phyloP scores from a whole-genome alignment of 331 rosid species.

The Phaseolus coccineus region DNA sequence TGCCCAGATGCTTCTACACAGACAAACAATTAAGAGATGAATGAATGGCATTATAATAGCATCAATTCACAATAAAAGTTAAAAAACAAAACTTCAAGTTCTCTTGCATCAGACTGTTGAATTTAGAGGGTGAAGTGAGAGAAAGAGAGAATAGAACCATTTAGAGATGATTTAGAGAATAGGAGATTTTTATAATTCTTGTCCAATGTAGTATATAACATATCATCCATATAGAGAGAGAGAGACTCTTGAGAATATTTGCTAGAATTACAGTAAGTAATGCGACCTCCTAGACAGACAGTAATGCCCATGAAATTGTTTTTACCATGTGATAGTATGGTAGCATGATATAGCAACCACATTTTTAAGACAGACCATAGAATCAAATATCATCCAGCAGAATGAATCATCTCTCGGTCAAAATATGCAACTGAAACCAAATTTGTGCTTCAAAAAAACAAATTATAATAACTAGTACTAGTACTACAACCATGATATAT shows the following conservation, averaged over 20 bases:
- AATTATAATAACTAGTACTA: background rate
- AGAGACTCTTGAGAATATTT: background rate
- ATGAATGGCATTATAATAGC: background rate
- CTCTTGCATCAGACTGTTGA: background rate
- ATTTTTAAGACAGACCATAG: background rate
- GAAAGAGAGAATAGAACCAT: no score
- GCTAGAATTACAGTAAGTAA: background rate
- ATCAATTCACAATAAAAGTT: constrained; percentile 23
- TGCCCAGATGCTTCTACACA: constrained; percentile 69
- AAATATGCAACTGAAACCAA: constrained; percentile 4
- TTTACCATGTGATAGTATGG: background rate
- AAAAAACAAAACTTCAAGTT: background rate
- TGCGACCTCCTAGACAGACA: background rate
- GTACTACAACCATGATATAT: background rate
- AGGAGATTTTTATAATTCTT: background rate
- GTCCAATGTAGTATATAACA: background rate
- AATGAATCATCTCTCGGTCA: background rate
- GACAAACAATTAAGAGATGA: constrained; percentile 29
- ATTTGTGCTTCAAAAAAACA: background rate
- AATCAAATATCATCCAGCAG: background rate
- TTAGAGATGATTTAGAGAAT: background rate
- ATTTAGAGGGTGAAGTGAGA: no score
- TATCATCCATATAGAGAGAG: background rate
- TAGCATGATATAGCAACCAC: background rate
- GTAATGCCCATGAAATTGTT: background rate